These are phyloP conservation scores for Tetracladium setigerum DNA, from an alignment of 495 filamentous ascomycete species.

Conservation along the genomic window DNA sequence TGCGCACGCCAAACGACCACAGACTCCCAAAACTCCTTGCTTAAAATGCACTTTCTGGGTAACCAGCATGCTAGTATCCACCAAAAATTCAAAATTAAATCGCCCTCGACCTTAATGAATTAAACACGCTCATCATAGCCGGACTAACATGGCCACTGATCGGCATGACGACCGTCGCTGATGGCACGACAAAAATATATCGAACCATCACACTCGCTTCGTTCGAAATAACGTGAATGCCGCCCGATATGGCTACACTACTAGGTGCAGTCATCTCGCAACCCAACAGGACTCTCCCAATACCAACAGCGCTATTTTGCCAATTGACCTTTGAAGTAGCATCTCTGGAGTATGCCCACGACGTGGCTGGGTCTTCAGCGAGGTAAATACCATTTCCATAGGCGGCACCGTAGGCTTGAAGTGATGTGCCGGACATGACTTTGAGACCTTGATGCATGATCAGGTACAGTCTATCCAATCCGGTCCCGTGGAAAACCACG, in stretches of 20 bases:
- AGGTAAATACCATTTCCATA: conserved; percentile 26
- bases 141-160: conserved; percentile 15
- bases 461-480: conserved; percentile 21
- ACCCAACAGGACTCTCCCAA: conserved; percentile 22
- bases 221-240: conserved; percentile 24
- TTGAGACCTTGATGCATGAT: conserved; percentile 26
- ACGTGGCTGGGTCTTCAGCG: conserved; percentile 22
- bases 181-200: conserved; percentile 25
- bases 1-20: too few relatives aligned
- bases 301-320: conserved; percentile 17
- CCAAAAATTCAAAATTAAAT: conserved; percentile 2
- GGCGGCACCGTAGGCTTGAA: conserved; percentile 25
- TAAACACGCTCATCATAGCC: conserved; percentile 24
- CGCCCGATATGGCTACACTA: neutral
- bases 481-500: conserved; percentile 30
- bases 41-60: too few relatives aligned
- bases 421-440: conserved; percentile 15
- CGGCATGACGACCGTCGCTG: conserved; percentile 6
- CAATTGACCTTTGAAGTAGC: conserved; percentile 8
- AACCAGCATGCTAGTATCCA: too few relatives aligned
- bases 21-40: too few relatives aligned
- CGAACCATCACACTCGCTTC: conserved; percentile 21
- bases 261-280: conserved; percentile 21
- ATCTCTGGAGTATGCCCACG: conserved; percentile 13
- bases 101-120: conserved; percentile 1